Evolutionary conservation across 2,329 filamentous ascomycete genomes (phyloP).

Genomic region (Rhynchosporium graminicola): DNA sequence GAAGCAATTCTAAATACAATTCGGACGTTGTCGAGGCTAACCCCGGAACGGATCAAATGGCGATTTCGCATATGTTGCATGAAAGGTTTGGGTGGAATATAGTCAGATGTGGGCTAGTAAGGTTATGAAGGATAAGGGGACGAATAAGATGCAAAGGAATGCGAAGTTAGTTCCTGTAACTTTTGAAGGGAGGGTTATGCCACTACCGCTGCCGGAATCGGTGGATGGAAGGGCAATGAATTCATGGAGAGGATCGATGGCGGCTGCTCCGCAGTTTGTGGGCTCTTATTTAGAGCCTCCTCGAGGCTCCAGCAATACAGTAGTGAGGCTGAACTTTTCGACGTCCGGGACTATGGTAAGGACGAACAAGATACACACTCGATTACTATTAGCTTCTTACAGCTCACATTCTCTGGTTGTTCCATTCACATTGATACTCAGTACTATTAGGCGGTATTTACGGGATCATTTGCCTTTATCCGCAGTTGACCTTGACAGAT

Average conservation of each 20-base stretch:
- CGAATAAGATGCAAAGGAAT: slow-evolving; percentile 21
- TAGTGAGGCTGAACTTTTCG: too few species aligned
- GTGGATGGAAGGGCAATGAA: background rate
- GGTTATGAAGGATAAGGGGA: slow-evolving; percentile 24
- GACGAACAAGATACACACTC: too few species aligned
- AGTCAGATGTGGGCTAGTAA: slow-evolving; percentile 21
- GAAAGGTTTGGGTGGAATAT: slow-evolving; percentile 14
- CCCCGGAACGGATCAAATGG: slow-evolving; percentile 26
- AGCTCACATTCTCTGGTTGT: too few species aligned
- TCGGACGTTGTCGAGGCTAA: slow-evolving; percentile 13
- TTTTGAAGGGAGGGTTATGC: slow-evolving; percentile 17
- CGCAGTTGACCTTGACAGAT: too few species aligned
- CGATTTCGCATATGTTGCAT: slow-evolving; percentile 11
- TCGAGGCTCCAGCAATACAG: background rate
- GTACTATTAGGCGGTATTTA: too few species aligned
- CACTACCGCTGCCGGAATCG: slow-evolving; percentile 12
- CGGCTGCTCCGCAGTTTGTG: background rate
- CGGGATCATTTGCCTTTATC: too few species aligned
- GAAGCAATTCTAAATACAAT: slow-evolving; percentile 18
- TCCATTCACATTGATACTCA: too few species aligned
- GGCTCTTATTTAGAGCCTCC: background rate
- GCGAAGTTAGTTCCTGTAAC: slow-evolving; percentile 18
- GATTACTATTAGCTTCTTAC: too few species aligned
- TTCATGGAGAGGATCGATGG: background rate
- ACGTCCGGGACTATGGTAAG: too few species aligned